Conservation (phyloP, 2,329 filamentous ascomycete species). For the Helicocarpus griseus region DNA sequence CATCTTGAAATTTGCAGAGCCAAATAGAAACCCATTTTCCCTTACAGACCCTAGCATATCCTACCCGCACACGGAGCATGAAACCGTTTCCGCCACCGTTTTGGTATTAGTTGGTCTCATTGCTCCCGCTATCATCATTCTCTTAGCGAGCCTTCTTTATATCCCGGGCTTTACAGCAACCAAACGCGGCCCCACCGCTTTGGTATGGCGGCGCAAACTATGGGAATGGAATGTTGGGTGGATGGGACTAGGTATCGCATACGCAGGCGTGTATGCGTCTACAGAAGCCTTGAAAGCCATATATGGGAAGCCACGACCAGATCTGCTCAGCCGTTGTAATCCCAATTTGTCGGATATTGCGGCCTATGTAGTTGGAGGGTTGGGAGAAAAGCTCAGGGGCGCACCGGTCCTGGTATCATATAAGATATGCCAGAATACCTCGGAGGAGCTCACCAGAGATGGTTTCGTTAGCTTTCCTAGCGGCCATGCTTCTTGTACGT, state of each 20-base stretch:
- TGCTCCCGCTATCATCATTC: conserved; percentile 58
- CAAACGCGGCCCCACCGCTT: conserved; percentile 49
- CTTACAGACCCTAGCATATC: conserved; percentile 68
- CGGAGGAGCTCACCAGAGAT: conserved; percentile 55
- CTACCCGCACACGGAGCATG: conserved; percentile 59
- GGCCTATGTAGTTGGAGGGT: conserved; percentile 54
- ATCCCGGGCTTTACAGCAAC: conserved; percentile 63
- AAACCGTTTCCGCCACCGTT: conserved; percentile 61
- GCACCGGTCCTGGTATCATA: conserved; percentile 63
- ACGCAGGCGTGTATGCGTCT: conserved; percentile 66
- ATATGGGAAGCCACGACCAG: conserved; percentile 55
- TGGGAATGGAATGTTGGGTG: conserved; percentile 86
- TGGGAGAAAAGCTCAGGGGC: conserved; percentile 40
- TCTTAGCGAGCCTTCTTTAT: conserved; percentile 56
- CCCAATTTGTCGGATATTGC: conserved; percentile 60
- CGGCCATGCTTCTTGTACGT: conserved; percentile 59
- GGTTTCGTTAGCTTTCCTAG: conserved; percentile 80
- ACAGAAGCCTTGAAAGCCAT: conserved; percentile 77
- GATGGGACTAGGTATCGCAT: conserved; percentile 67
- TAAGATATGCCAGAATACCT: conserved; percentile 59
- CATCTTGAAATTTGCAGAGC: conserved; percentile 49
- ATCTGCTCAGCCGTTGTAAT: conserved; percentile 60
- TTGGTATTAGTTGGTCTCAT: conserved; percentile 55
- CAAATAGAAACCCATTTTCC: conserved; percentile 62
- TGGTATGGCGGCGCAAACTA: conserved; percentile 70